Evolutionary conservation across 345 rosid species (phyloP).

Genomic region (Populus davidiana): DNA sequence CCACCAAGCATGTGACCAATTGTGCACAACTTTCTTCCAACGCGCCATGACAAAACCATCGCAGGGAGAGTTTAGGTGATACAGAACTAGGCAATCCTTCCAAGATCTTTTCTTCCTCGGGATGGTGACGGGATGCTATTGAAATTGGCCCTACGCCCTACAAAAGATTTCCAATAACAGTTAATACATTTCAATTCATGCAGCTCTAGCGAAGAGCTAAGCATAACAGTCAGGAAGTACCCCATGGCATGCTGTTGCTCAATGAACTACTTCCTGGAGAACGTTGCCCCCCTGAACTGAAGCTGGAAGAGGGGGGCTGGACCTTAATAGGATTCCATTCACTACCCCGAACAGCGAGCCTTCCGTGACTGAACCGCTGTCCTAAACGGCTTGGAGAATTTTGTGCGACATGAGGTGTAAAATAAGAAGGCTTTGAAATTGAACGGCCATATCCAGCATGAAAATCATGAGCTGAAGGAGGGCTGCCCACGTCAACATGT

Average conservation of each 20-base stretch:
- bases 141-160: constrained; percentile 77
- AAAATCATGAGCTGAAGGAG: constrained; percentile 59
- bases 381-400: constrained; percentile 92
- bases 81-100: constrained; percentile 65
- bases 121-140: constrained; percentile 72
- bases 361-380: constrained; percentile 60
- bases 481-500: constrained; percentile 63
- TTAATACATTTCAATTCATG: constrained; percentile 6
- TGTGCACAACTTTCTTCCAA: constrained; percentile 50
- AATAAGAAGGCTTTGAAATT: constrained; percentile 56
- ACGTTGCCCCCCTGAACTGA: constrained; percentile 58
- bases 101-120: constrained; percentile 84
- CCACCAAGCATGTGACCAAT: constrained; percentile 65
- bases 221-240: constrained; percentile 44
- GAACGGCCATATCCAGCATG: constrained; percentile 57
- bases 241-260: constrained; percentile 73
- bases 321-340: constrained; percentile 70
- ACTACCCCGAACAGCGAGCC: constrained; percentile 46
- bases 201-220: neutral
- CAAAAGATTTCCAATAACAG: constrained; percentile 28
- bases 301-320: constrained; percentile 64
- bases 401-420: constrained; percentile 52
- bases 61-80: constrained; percentile 27
- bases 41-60: constrained; percentile 46
- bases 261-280: constrained; percentile 80